Conservation (phyloP, 169 alveolate species). For the Cryptosporidium ryanae region DNA sequence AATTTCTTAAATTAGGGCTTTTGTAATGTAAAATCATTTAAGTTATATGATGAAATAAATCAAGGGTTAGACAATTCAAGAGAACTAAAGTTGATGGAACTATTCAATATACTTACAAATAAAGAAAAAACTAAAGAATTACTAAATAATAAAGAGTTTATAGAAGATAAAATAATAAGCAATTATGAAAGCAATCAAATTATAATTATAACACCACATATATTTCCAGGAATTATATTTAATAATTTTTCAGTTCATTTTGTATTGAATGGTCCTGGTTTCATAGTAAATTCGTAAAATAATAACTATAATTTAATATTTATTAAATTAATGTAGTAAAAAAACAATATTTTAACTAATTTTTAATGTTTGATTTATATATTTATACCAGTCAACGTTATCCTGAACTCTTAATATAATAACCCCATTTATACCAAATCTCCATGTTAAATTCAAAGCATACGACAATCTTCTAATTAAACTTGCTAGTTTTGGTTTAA, state of each 20-base stretch:
- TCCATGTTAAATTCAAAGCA: conserved; percentile 62
- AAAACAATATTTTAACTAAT: neutral
- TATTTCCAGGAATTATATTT: conserved; percentile 63
- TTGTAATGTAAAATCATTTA: conserved; percentile 39
- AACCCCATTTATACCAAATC: conserved; percentile 55
- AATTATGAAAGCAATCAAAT: conserved; percentile 16
- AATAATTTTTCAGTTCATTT: conserved; percentile 60
- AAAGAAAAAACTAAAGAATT: conserved; percentile 30
- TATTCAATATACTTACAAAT: conserved; percentile 39
- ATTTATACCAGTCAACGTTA: conserved; percentile 25
- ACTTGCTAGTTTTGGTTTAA: conserved; percentile 57
- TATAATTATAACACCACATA: conserved; percentile 69
- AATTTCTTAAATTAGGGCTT: conserved; percentile 24
- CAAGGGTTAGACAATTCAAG: conserved; percentile 74
- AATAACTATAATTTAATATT: neutral
- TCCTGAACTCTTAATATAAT: conserved; percentile 46
- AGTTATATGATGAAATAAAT: conserved; percentile 63
- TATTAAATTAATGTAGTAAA: neutral
- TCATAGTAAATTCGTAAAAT: neutral
- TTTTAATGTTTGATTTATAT: conserved; percentile 1
- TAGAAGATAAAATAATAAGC: neutral
- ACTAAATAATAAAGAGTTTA: conserved; percentile 27
- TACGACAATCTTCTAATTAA: conserved; percentile 55
- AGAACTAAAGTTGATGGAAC: conserved; percentile 68
- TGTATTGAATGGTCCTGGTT: conserved; percentile 74